Evolutionary conservation across 768 basidiomycete species (phyloP).

Genomic region (Pisolithus marmoratus): DNA sequence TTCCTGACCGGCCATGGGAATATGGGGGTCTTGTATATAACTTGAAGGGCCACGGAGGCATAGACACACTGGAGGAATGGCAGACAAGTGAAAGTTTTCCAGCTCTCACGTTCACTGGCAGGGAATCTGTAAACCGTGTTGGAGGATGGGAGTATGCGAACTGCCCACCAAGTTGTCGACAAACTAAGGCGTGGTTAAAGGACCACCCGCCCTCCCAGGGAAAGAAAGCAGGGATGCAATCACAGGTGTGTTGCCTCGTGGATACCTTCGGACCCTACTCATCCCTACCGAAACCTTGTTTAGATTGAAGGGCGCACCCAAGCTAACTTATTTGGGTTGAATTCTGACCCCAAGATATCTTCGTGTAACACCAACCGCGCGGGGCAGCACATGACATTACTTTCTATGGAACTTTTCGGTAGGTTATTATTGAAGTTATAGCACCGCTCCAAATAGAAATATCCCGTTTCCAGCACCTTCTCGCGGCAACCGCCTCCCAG

Average conservation of each 20-base stretch:
- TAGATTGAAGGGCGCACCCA: slow-evolving; percentile 77
- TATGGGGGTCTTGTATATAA: slow-evolving; percentile 76
- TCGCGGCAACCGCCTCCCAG: slow-evolving; percentile 50
- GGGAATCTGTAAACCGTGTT: slow-evolving; percentile 24
- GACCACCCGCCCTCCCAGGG: slow-evolving; percentile 13
- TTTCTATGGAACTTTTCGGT: slow-evolving; percentile 88
- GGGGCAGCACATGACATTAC: slow-evolving; percentile 67
- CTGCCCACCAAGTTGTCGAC: slow-evolving; percentile 54
- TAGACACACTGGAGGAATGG: slow-evolving; percentile 62
- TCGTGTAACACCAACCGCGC: slow-evolving; percentile 41
- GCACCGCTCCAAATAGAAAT: not conserved
- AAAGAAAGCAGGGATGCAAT: slow-evolving; percentile 28
- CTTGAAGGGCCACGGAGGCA: slow-evolving; percentile 58
- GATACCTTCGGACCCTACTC: not conserved
- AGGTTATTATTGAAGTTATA: slow-evolving; percentile 17
- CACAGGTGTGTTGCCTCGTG: slow-evolving; percentile 41
- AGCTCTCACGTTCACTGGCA: not conserved
- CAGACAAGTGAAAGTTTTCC: slow-evolving; percentile 10
- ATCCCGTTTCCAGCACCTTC: slow-evolving; percentile 46
- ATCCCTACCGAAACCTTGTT: not conserved
- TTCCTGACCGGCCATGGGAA: slow-evolving; percentile 62
- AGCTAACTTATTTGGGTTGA: slow-evolving; percentile 61
- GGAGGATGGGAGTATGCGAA: slow-evolving; percentile 81
- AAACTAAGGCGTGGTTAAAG: slow-evolving; percentile 51
- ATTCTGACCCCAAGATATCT: slow-evolving; percentile 41